Evolutionary conservation across 805 yeast genomes (phyloP), one percentile per base, ranked within the genome.

Genomic region (Pichia sporocuriosa): DNA sequence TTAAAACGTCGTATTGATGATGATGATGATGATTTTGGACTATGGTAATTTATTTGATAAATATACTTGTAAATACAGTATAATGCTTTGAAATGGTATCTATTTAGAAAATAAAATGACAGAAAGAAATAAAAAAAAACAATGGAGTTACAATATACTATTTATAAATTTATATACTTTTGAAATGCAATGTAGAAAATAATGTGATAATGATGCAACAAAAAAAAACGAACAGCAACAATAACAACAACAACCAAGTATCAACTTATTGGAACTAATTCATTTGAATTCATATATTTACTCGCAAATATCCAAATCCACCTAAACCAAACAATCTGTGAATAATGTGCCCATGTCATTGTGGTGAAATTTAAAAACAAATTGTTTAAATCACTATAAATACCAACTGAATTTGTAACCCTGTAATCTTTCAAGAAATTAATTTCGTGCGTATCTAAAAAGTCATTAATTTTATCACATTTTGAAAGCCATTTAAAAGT

Each of bases 311-410:
- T 67, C 96, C 97, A 93, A 1, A 87, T 81, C 66, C 84, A 84
- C 50, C 98, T 71, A 60, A 82, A 93, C 97, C 97, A 90, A 8
- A 83, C 89, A 84, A 93, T 84, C 60, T 93, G 98, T 2, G 95
- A 78, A 47, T 70, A 69, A 62, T 93, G 97, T 3, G 84, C 95
- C 49, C 70, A 70, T 3, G 80, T 65, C 96, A 90, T 87, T 4
- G 95, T 84, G 0, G 82, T 72, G 41, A 79, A 68, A 32, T 62
- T 57, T 24, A 67, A 61, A 40, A 69, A 59, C 57, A 68, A 54
- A 49, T 59, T 55, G 45, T 68, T 62, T 42, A 69, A 50, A 50
- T 68, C 69, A 13, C 63, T 53, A 46, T 58, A 70, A 17, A 72
- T 57, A 11, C n/a, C 10, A n/a, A 35, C 6, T 4, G 32, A 26